Evolutionary conservation across 2,329 filamentous ascomycete species (phyloP).

Genomic region (Alternaria arborescens): DNA sequence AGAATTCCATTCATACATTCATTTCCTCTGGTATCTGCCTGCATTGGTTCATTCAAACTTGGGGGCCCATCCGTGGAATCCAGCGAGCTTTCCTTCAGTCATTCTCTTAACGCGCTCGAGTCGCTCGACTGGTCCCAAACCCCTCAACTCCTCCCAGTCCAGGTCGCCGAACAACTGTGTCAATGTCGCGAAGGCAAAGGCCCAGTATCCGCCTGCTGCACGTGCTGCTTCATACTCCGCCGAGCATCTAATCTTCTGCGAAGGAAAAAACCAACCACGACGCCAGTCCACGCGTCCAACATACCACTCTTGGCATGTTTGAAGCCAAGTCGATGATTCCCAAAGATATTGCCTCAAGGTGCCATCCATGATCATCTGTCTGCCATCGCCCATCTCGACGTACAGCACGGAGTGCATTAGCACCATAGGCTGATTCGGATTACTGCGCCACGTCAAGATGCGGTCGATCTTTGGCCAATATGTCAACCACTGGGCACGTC

Average conservation of each 20-base stretch:
- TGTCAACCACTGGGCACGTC: neutral
- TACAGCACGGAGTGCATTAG: slow-evolving; percentile 13
- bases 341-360: slow-evolving; percentile 17
- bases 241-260: neutral
- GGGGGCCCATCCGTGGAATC: neutral
- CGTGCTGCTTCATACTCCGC: neutral
- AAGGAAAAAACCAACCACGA: neutral
- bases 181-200: slow-evolving; percentile 1
- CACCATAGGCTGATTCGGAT: neutral
- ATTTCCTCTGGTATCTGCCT: neutral
- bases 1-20: neutral
- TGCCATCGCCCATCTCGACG: neutral
- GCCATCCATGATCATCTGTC: slow-evolving; percentile 12
- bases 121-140: neutral
- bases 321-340: slow-evolving; percentile 12
- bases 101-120: neutral
- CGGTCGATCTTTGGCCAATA: neutral
- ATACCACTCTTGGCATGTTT: neutral
- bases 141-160: slow-evolving; percentile 8
- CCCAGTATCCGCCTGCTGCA: slow-evolving; percentile 1
- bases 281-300: neutral
- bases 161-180: slow-evolving; percentile 6
- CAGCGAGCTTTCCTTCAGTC: slow-evolving; percentile 7
- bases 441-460: neutral
- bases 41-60: neutral